Evolutionary conservation across 257 asterid species (phyloP).

Genomic region (Nicotiana benthamiana): DNA sequence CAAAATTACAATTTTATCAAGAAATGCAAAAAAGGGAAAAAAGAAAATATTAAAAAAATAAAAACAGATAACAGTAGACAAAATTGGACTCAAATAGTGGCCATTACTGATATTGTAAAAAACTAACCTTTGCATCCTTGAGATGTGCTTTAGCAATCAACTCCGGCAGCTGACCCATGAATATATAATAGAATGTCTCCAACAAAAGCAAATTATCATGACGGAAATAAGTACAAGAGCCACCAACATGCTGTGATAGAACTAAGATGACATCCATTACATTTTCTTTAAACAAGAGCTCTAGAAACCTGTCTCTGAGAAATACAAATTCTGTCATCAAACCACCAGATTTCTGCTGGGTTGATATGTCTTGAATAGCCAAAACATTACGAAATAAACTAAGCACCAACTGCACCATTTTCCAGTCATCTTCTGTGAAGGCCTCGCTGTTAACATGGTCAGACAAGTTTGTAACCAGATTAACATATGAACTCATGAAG

Average conservation of each 20-base stretch:
- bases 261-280: constrained; percentile 86
- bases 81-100: constrained; percentile 3
- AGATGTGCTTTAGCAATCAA: constrained; percentile 47
- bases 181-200: constrained; percentile 68
- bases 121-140: constrained; percentile 64
- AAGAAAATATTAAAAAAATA: neutral
- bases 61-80: neutral
- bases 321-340: constrained; percentile 55
- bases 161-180: constrained; percentile 88
- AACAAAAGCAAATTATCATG: constrained; percentile 88
- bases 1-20: neutral
- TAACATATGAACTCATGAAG: constrained; percentile 1
- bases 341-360: constrained; percentile 72
- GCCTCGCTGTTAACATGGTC: constrained; percentile 49
- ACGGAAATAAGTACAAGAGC: constrained; percentile 55
- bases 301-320: constrained; percentile 70
- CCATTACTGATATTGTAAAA: neutral
- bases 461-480: constrained; percentile 14
- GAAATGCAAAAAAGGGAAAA: neutral
- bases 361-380: constrained; percentile 83
- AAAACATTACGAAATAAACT: constrained; percentile 77
- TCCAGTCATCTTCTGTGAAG: constrained; percentile 96
- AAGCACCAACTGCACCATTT: constrained; percentile 86
- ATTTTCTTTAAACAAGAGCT: constrained; percentile 71
- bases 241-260: constrained; percentile 72